Evolutionary conservation across 2,329 filamentous ascomycete genomes (phyloP), one percentile per base, ranked within the genome.

Genomic region (Aureobasidium sp.): DNA sequence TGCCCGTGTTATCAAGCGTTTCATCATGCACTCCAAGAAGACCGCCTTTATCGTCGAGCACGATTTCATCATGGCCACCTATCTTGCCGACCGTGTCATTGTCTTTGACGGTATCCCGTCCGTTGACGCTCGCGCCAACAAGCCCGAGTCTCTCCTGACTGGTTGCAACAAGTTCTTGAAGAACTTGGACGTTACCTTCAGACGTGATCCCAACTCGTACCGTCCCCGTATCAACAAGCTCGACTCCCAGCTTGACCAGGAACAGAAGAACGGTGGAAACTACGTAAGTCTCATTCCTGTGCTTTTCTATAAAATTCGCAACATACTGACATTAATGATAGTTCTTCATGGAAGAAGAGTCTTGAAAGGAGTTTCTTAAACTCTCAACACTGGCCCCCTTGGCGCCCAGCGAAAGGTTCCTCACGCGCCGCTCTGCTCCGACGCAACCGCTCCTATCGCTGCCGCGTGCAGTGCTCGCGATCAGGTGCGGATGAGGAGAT

Each of bases 21-120:
- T 96, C 83, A 99, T 99, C 78, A 99, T 99, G 94, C 93, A 99
- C 81, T 87, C 91, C 70, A 97, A 97, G 86, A 97, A 97, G 85
- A 99, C 94, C 0, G 94, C 94, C 56, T 99, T 99, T 76, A 86
- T 99, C 68, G 93, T 99, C 74, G 94, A 99, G 86, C 94, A 99
- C 88, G 94, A 99, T 83, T 97, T 99, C 81, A 96, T 97, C 80
- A 97, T 97, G 92, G 85, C 85, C 44, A 88, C 85, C 47, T 88
- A 88, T 72, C 81, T 88, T 50, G 85, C 94, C 49, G 95, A 99
- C 73, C 90, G 94, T 68, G 94, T 99, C 75, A 99, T 99, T 72
- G 94, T 99, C 72, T 99, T 99, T 72, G 94, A 97, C 72, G 94
- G 95, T 69, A 74, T 95, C 78, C 94, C 95, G 53, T 94, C 92